Percentiles rank a stretch among this genome's conserved stretches.
Evolutionary conservation across 768 basidiomycete genomes (phyloP).

Genomic region (Leccinellum albellum): DNA sequence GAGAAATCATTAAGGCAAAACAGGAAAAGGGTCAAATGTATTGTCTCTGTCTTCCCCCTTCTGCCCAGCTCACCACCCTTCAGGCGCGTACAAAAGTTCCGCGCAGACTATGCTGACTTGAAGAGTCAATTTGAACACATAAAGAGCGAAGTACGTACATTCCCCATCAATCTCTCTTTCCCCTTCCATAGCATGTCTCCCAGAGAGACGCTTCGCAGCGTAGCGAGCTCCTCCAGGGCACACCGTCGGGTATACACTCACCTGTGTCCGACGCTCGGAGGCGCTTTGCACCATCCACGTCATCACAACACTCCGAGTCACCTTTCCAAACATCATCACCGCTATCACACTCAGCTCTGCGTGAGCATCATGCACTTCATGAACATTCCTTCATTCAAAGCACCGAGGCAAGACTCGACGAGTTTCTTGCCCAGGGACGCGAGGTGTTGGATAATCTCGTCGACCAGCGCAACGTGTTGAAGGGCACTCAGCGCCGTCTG

Average conservation of each 20-base stretch:
- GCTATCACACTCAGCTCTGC: slow-evolving; percentile 47
- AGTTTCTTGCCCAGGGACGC: slow-evolving; percentile 87
- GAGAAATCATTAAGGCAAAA: slow-evolving; percentile 94
- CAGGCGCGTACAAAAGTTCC: slow-evolving; percentile 92
- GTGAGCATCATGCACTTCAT: slow-evolving; percentile 76
- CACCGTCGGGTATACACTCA: slow-evolving; percentile 36
- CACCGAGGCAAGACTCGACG: slow-evolving; percentile 78
- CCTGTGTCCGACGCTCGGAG: slow-evolving; percentile 53
- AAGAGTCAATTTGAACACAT: slow-evolving; percentile 77
- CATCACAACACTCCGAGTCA: slow-evolving; percentile 76
- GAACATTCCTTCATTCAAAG: slow-evolving; percentile 89
- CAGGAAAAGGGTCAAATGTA: slow-evolving; percentile 94
- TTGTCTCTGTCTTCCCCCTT: slow-evolving; percentile 23
- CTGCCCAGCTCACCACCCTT: slow-evolving; percentile 2
- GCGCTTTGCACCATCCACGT: slow-evolving; percentile 47
- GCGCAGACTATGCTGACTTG: slow-evolving; percentile 80
- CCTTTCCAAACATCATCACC: slow-evolving; percentile 70
- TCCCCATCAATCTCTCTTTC: background rate
- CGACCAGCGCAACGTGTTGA: slow-evolving; percentile 89
- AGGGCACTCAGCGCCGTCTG: slow-evolving; percentile 87
- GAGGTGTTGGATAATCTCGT: slow-evolving; percentile 89
- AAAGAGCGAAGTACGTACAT: slow-evolving; percentile 49
- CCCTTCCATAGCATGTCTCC: background rate
- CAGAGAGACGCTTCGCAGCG: slow-evolving; percentile 62
- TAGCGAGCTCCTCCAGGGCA: slow-evolving; percentile 57